Evolutionary conservation across 495 filamentous ascomycete genomes (phyloP).

Genomic region (Penicillium silybi): DNA sequence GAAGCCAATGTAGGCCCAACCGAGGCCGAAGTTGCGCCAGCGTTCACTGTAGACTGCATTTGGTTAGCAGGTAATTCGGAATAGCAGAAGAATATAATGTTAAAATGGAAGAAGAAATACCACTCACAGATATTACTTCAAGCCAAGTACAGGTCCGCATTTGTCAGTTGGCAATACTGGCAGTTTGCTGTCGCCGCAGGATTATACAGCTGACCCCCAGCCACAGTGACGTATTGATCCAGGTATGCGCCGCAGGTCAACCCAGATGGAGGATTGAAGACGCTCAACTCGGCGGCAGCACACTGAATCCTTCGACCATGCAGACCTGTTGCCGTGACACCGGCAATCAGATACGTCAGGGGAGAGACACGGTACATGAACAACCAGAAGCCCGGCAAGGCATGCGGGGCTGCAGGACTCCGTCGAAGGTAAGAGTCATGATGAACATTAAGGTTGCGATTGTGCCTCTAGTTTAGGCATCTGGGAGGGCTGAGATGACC

Average conservation of each 20-base stretch:
- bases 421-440: slow-evolving; percentile 59
- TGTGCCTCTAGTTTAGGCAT: slow-evolving; percentile 53
- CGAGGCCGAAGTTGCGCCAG: slow-evolving; percentile 53
- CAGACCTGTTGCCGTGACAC: slow-evolving; percentile 46
- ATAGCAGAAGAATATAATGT: background rate
- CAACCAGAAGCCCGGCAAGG: slow-evolving; percentile 54
- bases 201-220: slow-evolving; percentile 44
- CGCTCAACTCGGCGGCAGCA: slow-evolving; percentile 42
- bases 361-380: slow-evolving; percentile 56
- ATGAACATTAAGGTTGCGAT: slow-evolving; percentile 59
- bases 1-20: slow-evolving; percentile 52
- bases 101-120: background rate
- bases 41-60: slow-evolving; percentile 35
- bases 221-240: slow-evolving; percentile 24
- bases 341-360: slow-evolving; percentile 55
- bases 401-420: slow-evolving; percentile 52
- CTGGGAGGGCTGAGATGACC: slow-evolving; percentile 45
- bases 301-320: slow-evolving; percentile 42
- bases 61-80: background rate
- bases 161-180: slow-evolving; percentile 41
- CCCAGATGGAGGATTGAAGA: slow-evolving; percentile 49
- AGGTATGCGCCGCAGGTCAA: slow-evolving; percentile 49
- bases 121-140: slow-evolving; percentile 43
- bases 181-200: slow-evolving; percentile 37
- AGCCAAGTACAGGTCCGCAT: slow-evolving; percentile 47